Conservation (phyloP, 768 basidiomycete genomes). For the Chlorophyllum brunneum region DNA sequence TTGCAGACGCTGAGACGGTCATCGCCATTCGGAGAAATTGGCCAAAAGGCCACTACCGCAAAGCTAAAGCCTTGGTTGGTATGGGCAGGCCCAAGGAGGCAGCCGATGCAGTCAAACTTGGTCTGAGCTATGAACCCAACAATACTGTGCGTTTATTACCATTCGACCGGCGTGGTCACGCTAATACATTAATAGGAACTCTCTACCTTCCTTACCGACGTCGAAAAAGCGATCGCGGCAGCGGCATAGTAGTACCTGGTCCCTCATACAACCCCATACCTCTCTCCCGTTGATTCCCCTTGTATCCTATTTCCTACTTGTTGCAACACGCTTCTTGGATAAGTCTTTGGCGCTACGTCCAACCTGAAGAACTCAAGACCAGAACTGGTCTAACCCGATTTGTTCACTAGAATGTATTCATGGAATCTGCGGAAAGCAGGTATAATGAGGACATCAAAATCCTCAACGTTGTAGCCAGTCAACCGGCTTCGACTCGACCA, state of each 20-base stretch:
- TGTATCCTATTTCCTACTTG: background rate
- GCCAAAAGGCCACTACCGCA: conserved; percentile 96
- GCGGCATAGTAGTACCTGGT: background rate
- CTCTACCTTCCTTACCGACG: conserved; percentile 29
- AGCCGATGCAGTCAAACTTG: conserved; percentile 74
- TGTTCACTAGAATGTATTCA: too few species aligned
- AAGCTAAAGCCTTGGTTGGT: conserved; percentile 82
- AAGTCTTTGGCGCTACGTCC: too few species aligned
- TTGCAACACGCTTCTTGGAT: background rate
- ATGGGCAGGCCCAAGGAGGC: conserved; percentile 71
- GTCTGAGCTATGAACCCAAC: conserved; percentile 75
- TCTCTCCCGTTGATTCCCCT: background rate
- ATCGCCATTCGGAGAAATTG: conserved; percentile 80
- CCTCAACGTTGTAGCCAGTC: too few species aligned
- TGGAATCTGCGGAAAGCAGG: too few species aligned
- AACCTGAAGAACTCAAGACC: too few species aligned
- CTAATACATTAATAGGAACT: conserved; percentile 23
- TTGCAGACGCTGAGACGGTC: conserved; percentile 90
- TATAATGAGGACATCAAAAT: too few species aligned
- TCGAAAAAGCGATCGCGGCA: conserved; percentile 19
- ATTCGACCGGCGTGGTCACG: background rate
- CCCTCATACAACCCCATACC: background rate
- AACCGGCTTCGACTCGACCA: too few species aligned
- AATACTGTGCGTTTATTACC: conserved; percentile 34
- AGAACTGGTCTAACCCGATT: too few species aligned